These are phyloP conservation scores for Phytopythium aichiense DNA, from an alignment of 352 stramenopile species.

Conservation along the genomic window DNA sequence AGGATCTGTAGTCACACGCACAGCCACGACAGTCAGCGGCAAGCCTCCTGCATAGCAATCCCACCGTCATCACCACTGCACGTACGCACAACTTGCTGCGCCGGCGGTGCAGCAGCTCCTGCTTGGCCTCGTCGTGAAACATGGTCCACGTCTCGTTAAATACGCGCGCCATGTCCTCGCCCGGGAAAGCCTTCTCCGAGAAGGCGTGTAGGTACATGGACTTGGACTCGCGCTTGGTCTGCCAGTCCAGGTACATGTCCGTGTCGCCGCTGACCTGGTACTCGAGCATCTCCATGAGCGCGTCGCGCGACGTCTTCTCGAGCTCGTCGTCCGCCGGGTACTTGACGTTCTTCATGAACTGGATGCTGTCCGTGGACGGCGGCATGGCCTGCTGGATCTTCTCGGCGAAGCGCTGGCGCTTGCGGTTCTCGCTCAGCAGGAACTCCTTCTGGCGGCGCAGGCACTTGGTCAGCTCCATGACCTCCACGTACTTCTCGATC, in stretches of 20 bases:
- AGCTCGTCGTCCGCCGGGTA: constrained; percentile 73
- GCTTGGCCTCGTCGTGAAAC: constrained; percentile 69
- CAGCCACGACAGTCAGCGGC: background rate
- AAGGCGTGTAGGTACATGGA: constrained; percentile 83
- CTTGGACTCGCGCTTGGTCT: constrained; percentile 82
- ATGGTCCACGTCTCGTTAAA: constrained; percentile 81
- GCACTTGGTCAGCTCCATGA: constrained; percentile 87
- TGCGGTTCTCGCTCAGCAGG: constrained; percentile 81
- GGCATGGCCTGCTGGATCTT: constrained; percentile 86
- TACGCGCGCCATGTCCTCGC: constrained; percentile 64
- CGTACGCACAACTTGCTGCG: constrained; percentile 84
- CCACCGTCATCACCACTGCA: constrained; percentile 4
- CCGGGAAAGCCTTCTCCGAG: constrained; percentile 68
- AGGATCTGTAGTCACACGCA: constrained; percentile 43
- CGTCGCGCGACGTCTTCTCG: constrained; percentile 67
- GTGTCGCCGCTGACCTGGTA: constrained; percentile 72
- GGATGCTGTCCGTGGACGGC: constrained; percentile 80
- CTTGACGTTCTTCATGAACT: constrained; percentile 89
- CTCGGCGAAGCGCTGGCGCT: constrained; percentile 80
- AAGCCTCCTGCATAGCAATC: background rate
- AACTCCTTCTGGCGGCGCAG: constrained; percentile 84
- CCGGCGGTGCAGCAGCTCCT: constrained; percentile 66
- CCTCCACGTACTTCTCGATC: constrained; percentile 86
- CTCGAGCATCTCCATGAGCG: constrained; percentile 79
- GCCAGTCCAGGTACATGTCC: constrained; percentile 64